phyloP scores from a whole-genome alignment of 495 filamentous ascomycete species.

The Penicillium atrosanguineum region DNA sequence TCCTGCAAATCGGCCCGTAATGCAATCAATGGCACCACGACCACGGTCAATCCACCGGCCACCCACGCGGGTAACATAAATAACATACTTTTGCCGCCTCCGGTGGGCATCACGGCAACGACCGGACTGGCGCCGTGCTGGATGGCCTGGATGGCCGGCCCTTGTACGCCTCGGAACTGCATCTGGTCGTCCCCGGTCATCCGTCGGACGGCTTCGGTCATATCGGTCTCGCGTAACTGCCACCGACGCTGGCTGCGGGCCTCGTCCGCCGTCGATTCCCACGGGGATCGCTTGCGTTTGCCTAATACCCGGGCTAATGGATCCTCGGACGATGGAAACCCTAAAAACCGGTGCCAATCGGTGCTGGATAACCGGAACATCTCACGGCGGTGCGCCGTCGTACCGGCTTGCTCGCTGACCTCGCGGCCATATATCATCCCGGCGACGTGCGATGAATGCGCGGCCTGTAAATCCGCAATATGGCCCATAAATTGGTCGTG shows the following conservation, averaged over 20 bases:
- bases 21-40: slow-evolving; percentile 12
- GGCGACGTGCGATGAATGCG: slow-evolving; percentile 10
- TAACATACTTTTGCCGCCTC: too few species aligned
- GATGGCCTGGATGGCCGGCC: too few species aligned
- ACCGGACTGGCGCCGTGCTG: too few species aligned
- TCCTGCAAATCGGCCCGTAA: slow-evolving; percentile 13
- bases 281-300: too few species aligned
- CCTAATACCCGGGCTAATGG: too few species aligned
- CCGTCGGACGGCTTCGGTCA: slow-evolving; percentile 9
- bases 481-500: background rate
- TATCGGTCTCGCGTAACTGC: slow-evolving; percentile 6
- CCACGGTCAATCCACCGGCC: slow-evolving; percentile 5
- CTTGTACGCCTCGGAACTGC: too few species aligned
- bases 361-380: slow-evolving; percentile 10
- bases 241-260: too few species aligned
- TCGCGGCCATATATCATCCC: slow-evolving; percentile 16
- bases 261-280: too few species aligned
- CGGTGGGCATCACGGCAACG: too few species aligned
- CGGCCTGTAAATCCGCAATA: slow-evolving; percentile 12
- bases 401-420: slow-evolving; percentile 13
- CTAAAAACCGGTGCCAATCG: slow-evolving; percentile 2
- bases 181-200: background rate
- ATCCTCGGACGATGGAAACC: slow-evolving; percentile 1
- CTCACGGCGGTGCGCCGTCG: slow-evolving; percentile 3
- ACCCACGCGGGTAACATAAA: slow-evolving; percentile 12